Conservation (phyloP, 331 rosid genomes). For the Rosa hybrid region DNA sequence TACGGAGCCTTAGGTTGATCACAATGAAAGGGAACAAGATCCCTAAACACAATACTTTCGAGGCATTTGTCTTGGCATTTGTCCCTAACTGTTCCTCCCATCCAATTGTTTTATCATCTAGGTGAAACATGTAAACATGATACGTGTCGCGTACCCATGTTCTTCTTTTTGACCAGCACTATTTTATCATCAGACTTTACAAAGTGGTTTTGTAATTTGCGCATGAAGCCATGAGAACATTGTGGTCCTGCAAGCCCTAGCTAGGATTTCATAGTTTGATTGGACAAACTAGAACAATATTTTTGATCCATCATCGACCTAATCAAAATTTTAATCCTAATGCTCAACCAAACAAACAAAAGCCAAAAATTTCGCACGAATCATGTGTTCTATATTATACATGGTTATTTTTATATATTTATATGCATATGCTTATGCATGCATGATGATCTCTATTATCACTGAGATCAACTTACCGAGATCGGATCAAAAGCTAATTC, state of each 20-base stretch:
- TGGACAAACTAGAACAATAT: constrained; percentile 16
- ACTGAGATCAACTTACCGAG: constrained; percentile 23
- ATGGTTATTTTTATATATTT: neutral
- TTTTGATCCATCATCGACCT: constrained; percentile 35
- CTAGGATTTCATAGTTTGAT: constrained; percentile 10
- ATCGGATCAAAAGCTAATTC: constrained; percentile 28
- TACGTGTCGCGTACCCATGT: constrained; percentile 63
- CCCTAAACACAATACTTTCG: constrained; percentile 50
- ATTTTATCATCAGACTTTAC: constrained; percentile 14
- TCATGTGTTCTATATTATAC: constrained; percentile 28
- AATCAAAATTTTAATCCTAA: constrained; percentile 28
- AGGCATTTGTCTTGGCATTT: constrained; percentile 57
- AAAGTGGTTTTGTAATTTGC: constrained; percentile 23
- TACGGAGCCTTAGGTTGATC: constrained; percentile 41
- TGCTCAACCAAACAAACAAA: constrained; percentile 42
- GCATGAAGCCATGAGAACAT: constrained; percentile 27
- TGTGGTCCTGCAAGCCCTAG: constrained; percentile 50
- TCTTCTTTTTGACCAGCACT: constrained; percentile 41
- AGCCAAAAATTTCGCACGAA: constrained; percentile 53
- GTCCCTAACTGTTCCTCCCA: constrained; percentile 68
- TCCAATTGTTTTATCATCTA: constrained; percentile 31
- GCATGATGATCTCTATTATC: constrained; percentile 6
- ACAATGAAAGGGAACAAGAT: constrained; percentile 64
- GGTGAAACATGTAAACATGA: constrained; percentile 46
- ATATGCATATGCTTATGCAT: constrained; percentile 13